Evolutionary conservation across 306 rosid species (phyloP).

Genomic region (Sphenostylis stenocarpa): DNA sequence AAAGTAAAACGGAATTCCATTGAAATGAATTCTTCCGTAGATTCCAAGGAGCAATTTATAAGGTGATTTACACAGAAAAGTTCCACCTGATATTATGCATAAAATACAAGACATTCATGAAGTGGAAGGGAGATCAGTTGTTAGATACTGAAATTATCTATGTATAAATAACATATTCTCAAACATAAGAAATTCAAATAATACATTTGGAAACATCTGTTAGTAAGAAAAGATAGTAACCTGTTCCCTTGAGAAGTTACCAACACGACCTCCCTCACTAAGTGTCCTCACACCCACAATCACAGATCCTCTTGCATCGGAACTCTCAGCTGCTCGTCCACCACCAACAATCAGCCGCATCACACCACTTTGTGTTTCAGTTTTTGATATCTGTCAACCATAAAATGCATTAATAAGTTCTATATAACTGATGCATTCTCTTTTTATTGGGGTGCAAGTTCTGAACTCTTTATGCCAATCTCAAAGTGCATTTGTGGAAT

Average conservation of each 20-base stretch:
- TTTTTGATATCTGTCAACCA: conserved; percentile 70
- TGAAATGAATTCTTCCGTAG: conserved; percentile 94
- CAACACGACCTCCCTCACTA: conserved; percentile 99
- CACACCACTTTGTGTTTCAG: conserved; percentile 92
- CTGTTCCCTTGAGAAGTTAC: conserved; percentile 97
- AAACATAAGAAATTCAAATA: conserved; percentile 13
- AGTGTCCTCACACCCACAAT: conserved; percentile 99
- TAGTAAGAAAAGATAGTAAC: conserved; percentile 45
- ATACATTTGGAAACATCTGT: conserved; percentile 19
- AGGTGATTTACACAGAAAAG: conserved; percentile 97
- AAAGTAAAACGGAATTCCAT: conserved; percentile 99
- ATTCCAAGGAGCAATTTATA: conserved; percentile 95
- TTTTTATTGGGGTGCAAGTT: not conserved
- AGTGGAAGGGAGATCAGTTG: conserved; percentile 21
- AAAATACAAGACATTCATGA: conserved; percentile 28
- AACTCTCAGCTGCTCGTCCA: conserved; percentile 91
- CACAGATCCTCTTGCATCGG: conserved; percentile 84
- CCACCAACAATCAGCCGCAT: conserved; percentile 99
- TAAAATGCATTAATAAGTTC: conserved; percentile 10
- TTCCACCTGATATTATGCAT: conserved; percentile 65
- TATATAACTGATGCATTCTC: not conserved
- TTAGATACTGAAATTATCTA: not conserved
- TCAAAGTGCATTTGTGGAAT: conserved; percentile 21
- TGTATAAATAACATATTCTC: not conserved
- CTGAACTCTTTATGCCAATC: not conserved